phyloP scores from a whole-genome alignment of 1,139 yeast species.

The Sugiyamaella xylanicola region DNA sequence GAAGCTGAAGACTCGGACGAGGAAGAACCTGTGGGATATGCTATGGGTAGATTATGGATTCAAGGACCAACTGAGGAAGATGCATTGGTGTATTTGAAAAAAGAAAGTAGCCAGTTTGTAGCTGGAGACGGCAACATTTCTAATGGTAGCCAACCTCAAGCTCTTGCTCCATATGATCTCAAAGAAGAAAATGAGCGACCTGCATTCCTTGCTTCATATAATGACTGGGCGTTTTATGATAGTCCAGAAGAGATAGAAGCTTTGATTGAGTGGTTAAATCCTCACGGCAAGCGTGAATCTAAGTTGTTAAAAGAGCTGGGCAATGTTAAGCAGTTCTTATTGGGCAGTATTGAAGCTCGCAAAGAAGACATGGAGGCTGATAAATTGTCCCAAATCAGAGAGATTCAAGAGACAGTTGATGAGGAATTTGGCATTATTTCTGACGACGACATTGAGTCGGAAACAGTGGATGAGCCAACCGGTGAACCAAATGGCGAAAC shows the following conservation, averaged over 20 bases:
- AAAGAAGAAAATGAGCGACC: constrained; percentile 71
- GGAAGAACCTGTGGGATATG: constrained; percentile 51
- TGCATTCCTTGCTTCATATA: constrained; percentile 55
- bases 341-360: constrained; percentile 62
- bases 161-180: constrained; percentile 38
- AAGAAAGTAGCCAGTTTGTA: constrained; percentile 18
- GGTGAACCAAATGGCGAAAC: not conserved
- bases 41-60: constrained; percentile 89
- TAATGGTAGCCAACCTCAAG: constrained; percentile 11
- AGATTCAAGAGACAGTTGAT: constrained; percentile 29
- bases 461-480: constrained; percentile 8
- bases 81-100: constrained; percentile 47
- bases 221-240: constrained; percentile 75
- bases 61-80: constrained; percentile 88
- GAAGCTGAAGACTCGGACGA: constrained; percentile 9
- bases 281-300: constrained; percentile 76
- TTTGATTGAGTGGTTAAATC: constrained; percentile 69
- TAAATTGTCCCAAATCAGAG: constrained; percentile 35
- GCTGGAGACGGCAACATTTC: not conserved
- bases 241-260: constrained; percentile 57
- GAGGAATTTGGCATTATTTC: constrained; percentile 26
- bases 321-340: constrained; percentile 52
- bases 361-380: constrained; percentile 46
- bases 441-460: constrained; percentile 22
- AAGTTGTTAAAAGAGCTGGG: constrained; percentile 63